Conservation (phyloP, 257 asterid species). For the Gynochthodes officinalis region DNA sequence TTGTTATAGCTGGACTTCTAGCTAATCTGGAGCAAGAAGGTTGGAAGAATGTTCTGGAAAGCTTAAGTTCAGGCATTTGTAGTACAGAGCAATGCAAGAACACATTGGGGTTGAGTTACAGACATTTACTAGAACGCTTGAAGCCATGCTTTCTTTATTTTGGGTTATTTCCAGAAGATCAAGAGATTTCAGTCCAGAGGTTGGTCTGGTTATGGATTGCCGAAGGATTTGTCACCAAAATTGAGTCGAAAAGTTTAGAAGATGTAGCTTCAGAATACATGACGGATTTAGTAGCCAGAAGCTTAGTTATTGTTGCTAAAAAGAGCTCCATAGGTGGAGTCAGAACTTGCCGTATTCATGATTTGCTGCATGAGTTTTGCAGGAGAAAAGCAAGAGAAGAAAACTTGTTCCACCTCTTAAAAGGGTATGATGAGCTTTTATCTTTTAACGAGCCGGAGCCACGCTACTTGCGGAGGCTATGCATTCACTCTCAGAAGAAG, state of each 20-base stretch:
- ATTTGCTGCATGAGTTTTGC: neutral
- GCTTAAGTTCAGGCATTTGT: neutral
- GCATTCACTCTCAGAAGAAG: neutral
- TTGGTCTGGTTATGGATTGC: conserved; percentile 9
- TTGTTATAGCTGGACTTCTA: neutral
- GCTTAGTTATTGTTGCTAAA: neutral
- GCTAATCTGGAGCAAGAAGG: neutral
- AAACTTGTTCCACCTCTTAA: neutral
- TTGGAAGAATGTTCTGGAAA: neutral
- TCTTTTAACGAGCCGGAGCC: neutral
- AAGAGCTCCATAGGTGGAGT: neutral
- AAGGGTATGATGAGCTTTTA: neutral
- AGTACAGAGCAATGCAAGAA: neutral
- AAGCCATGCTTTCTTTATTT: conserved; percentile 11
- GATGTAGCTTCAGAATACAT: conserved; percentile 5
- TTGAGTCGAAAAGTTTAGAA: neutral
- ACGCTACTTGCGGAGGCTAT: neutral
- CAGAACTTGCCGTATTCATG: conserved; percentile 6
- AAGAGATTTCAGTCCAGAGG: neutral
- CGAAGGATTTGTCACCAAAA: neutral
- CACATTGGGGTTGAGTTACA: conserved; percentile 11
- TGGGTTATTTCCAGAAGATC: conserved; percentile 6
- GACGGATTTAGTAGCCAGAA: neutral
- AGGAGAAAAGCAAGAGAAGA: neutral
- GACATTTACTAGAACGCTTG: conserved; percentile 8